Base-by-base conservation (phyloP, 306 rosid genomes). In the Quercus glauca region DNA sequence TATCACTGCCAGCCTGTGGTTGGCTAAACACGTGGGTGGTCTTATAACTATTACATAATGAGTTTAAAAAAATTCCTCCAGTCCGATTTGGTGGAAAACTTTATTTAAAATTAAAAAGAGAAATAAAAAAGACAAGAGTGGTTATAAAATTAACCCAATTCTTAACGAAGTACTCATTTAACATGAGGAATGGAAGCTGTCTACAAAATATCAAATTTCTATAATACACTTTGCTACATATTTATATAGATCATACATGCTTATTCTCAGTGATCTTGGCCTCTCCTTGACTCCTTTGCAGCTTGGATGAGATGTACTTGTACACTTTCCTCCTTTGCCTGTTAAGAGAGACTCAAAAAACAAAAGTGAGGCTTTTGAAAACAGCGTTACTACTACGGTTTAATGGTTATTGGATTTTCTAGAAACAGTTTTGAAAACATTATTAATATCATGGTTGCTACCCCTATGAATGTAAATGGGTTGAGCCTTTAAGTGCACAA, bases 301-400 rank as follows among this genome's bases (percentile, higher is more conserved):
- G 80, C 61, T 85, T 87, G 85, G 64, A 85, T 78, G 58, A 77
- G 71, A 26, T 83, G 87, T 64, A 70, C 75, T 60, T 78, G 83
- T 23, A 83, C 14, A 76, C 85, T 78, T 17, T 78, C 73, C 80
- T 88, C 86, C 71, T 80, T 75, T 14, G 23, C 87, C 91, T 87
- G 87, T 78, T 2, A 37, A 43, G 10, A 64, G 14, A 73, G 6
- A 6, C 8, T 15, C 51, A 13, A 25, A 43, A 52, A 18, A 49
- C 14, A 41, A 1, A 52, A 26, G 20, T 1, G 5, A 78, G 2
- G 18, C 25, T 8, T 25, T 61, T 26, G 35, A 26, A 61, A 23
- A 21, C 18, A 61, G 5, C 26, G 5, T 26, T 61, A 11, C 41
- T 35, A 35, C 13, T 12, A 25, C 25, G 18, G 37, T 12, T 25